Base-by-base conservation (phyloP, 257 asterid genomes). In the Avicennia marina region DNA sequence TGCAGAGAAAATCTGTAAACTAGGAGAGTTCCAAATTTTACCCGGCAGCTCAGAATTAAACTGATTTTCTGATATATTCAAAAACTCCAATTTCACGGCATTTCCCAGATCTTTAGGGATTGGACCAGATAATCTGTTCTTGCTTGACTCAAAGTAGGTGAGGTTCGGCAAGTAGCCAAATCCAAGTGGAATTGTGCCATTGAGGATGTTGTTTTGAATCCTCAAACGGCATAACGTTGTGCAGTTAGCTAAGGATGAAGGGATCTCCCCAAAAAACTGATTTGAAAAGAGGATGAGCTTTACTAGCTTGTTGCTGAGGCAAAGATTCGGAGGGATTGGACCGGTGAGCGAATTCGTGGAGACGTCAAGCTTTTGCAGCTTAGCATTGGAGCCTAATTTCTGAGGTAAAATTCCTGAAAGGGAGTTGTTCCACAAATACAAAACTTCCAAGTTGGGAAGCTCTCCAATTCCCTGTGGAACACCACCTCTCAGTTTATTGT, bases 361-460 rank as follows among this genome's bases (percentile, higher is more conserved):
- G 27, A 89, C 96, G 16, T 93, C 98, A 2, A 93, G 79, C 51
- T 62, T 65, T 42, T 70, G 82, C 25, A 93, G 44, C 76, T 53
- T 77, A 1, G 83, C 72, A 56, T 84, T 93, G 15, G 87, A 82
- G 51, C 98, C 98, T 18, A 93, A 67, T 31, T 57, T 78, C 7
- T 74, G 80, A 0, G 97, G 95, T 10, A 93, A 58, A 55, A 67
- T 70, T 12, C 98, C 98, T 4, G 96, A 45, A 46, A 93, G 75
- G 2, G 94, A 86, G 59, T 93, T 93, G 63, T 93, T 89, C 97
- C 97, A 93, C 17, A 93, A 49, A 24, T 56, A 66, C 21, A 93
- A 65, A 11, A 17, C 15, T 70, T 86, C 82, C 48, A 93, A 68
- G 43, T 72, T 63, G 4, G 90, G 97, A 56, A 93, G 89, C 62